Base-by-base conservation (phyloP, 2,329 filamentous ascomycete genomes). In the Ophiostoma ips region DNA sequence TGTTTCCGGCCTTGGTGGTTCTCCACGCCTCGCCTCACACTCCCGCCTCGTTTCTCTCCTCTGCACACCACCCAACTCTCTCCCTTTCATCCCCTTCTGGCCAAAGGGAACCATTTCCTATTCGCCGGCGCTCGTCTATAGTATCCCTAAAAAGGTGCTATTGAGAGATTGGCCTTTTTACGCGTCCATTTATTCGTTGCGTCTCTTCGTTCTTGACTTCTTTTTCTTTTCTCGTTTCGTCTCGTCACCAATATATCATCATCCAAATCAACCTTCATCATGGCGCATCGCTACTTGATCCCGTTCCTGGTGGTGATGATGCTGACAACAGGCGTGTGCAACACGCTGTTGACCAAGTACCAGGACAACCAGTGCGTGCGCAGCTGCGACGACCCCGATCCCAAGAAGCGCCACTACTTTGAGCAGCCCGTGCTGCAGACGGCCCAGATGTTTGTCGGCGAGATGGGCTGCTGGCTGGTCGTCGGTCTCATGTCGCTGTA, bases 331-430 rank as follows among this genome's bases (percentile, higher is more conserved):
- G 90, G 90, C 55, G 88, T 94, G 55, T 95, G 88, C 74, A 98
- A 98, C 66, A 98, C 92, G 2, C 78, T 98, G 54, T 74, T 98
- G 61, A 95, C 90, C 58, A 98, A 98, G 64, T 95, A 89, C 62
- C 90, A 96, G 86, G 92, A 98, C 65, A 94, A 95, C 72, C 87
- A 95, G 81, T 98, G 92, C 68, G 86, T 96, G 37, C 77, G 84
- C 57, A 80, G 96, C 70, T 98, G 92, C 71, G 79, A 87, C 59
- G 73, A 78, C 53, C 71, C 76, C 19, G 70, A 87, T 59, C 76
- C 78, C 10, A 74, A 73, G 52, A 76, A 83, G 57, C 83, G 79
- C 49, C 70, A 76, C 55, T 76, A 77, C 58, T 96, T 98, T 67
- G 87, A 95, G 65, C 90, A 96, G 64, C 92, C 92, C 16, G 89